Percentiles rank a stretch among this genome's conserved stretches.
Evolutionary conservation across 192 early-diverging fungal species (phyloP).

Genomic region (Linnemannia zychae): DNA sequence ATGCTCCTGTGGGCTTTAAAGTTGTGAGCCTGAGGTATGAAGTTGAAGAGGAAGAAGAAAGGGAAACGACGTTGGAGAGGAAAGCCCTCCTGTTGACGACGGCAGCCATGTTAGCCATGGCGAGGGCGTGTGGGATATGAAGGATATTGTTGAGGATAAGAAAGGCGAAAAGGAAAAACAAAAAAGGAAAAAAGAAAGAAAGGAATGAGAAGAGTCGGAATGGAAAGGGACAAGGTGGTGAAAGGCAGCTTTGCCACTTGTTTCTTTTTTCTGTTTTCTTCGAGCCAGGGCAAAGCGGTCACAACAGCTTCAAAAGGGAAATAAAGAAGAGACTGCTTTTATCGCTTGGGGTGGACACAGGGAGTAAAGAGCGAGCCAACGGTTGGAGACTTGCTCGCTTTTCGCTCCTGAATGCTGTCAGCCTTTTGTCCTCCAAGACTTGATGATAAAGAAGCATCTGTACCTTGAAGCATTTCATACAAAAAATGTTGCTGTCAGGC

Average conservation of each 20-base stretch:
- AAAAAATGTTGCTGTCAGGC: too few species aligned
- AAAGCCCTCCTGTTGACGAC: conserved; percentile 24
- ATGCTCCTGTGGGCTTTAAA: conserved; percentile 2
- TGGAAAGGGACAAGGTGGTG: background rate
- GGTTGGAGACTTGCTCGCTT: background rate
- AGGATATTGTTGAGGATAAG: background rate
- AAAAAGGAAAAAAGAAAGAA: too few species aligned
- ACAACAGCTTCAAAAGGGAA: background rate
- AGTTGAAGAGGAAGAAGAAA: background rate
- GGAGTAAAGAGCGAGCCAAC: background rate
- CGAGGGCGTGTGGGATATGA: background rate
- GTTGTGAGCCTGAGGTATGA: background rate
- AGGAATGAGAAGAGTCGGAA: background rate
- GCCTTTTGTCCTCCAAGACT: too few species aligned
- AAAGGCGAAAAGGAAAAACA: background rate
- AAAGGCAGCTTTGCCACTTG: background rate
- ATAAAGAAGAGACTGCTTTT: conserved; percentile 7
- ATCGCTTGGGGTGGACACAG: background rate
- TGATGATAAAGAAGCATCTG: too few species aligned
- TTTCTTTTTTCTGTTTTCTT: conserved; percentile 12
- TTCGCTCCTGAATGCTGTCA: too few species aligned
- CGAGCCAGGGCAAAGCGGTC: background rate
- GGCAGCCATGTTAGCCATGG: conserved; percentile 34
- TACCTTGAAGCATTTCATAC: too few species aligned
- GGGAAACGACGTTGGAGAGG: background rate